Conservation (phyloP, 805 yeast genomes). For the Vanderwaltozyma yarrowii region DNA sequence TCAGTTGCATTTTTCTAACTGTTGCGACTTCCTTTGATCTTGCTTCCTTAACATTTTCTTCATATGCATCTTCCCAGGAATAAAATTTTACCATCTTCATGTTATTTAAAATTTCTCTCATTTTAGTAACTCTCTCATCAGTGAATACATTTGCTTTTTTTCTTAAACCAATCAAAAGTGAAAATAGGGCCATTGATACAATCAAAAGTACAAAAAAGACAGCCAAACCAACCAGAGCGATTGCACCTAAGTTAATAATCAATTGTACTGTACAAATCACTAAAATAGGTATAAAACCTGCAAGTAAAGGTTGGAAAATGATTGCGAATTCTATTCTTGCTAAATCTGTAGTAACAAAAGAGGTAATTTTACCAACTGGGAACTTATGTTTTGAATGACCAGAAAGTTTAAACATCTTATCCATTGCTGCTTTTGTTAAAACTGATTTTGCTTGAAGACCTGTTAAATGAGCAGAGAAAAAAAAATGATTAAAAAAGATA, state of each 20-base stretch:
- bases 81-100: constrained; percentile 79
- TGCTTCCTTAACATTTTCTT: constrained; percentile 39
- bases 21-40: constrained; percentile 53
- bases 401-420: constrained; percentile 54
- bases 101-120: constrained; percentile 68
- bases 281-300: constrained; percentile 55
- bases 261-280: constrained; percentile 54
- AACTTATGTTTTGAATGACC: constrained; percentile 46
- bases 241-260: constrained; percentile 56
- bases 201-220: constrained; percentile 34
- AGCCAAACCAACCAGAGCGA: constrained; percentile 63
- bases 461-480: constrained; percentile 46
- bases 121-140: constrained; percentile 62
- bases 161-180: constrained; percentile 45
- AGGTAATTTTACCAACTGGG: constrained; percentile 63
- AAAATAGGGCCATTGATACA: constrained; percentile 38
- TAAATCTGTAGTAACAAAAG: constrained; percentile 71
- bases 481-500: constrained; percentile 47
- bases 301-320: constrained; percentile 53
- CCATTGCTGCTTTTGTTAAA: constrained; percentile 57
- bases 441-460: constrained; percentile 68
- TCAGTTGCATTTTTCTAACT: constrained; percentile 52
- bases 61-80: constrained; percentile 85
- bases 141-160: constrained; percentile 49
- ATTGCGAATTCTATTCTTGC: constrained; percentile 69